Evolutionary conservation across 768 basidiomycete genomes (phyloP), one percentile per base, ranked within the genome.

Genomic region (Hypholoma sublateritium): DNA sequence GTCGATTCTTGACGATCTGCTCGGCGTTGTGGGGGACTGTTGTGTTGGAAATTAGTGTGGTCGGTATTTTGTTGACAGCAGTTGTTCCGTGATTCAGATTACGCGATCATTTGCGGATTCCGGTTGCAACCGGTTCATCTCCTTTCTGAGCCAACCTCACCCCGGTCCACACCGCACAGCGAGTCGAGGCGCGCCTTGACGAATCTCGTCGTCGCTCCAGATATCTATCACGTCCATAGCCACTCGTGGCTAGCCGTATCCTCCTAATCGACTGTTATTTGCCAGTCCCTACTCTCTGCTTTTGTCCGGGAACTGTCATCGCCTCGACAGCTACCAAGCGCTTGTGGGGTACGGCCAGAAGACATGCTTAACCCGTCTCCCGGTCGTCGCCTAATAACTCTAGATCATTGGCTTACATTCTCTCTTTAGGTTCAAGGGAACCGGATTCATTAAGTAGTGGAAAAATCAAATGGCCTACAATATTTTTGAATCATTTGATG

Each of bases 71-170:
- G 63, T 60, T 64, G 63, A 60, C 56, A 61, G 49, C 21, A 44
- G 53, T 51, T 51, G 45, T 46, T 61, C 59, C 45, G 63, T 54
- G 61, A 59, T 59, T 59, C 62, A 63, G 57, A 56, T 63, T 63
- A 63, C 57, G 62, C 61, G 52, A 61, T 34, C 55, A 44, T 44
- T 28, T 28, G 7, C 25, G 4, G 9, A 36, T 61, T 49, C 63
- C 63, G 60, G 52, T 61, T 56, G 41, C 58, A 56, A 58, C 60
- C 60, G 60, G 34, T 50, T 55, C 53, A 42, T 44, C 53, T 48
- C 57, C 54, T 39, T 52, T 51, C 47, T 55, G 56, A 51, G 24
- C 35, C 47, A 32, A 41, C 39, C 39, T 16, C 22, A 14, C 43
- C 35, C 19, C 35, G 44, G 43, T 37, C 42, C 43, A n/a, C n/a